Base-by-base conservation (phyloP, 352 stramenopile species). In the Halophytophthora polymorphica region DNA sequence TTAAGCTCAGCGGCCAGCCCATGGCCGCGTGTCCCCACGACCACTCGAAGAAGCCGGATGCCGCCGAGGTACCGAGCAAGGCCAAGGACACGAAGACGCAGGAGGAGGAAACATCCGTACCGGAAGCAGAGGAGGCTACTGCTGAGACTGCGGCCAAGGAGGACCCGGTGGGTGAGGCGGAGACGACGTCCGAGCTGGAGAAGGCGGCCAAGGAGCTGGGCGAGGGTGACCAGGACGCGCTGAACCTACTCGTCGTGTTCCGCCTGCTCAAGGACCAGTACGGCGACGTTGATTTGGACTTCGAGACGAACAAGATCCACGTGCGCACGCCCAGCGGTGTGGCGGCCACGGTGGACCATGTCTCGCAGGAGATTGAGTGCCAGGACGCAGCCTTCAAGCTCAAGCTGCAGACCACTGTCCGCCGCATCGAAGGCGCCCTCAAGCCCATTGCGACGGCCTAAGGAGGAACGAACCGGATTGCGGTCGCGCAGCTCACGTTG, bases 231-330 rank as follows among this genome's bases (percentile, higher is more conserved):
- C 77, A 95, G 59, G 78, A 95, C 33, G 83, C 82, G 8, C 53
- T 95, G 36, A 92, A 95, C 45, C 56, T 96, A 47, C 50, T 96
- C 34, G 78, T 93, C 15, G 69, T 95, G 43, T 95, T 85, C 47
- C 80, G 85, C 2, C 38, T 91, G 49, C 64, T 95, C 6, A 92
- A 93, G 56, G 83, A 95, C 50, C 85, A 95, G 60, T 95, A 86
- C 36, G 85, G 85, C 15, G 77, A 91, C 54, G 85, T 92, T 23
- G 74, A 92, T 17, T 62, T 95, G 50, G 77, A 95, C 46, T 89
- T 93, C 28, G 83, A 90, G 54, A 95, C 85, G 3, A 93, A 95
- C 69, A 86, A 87, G 53, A 95, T 95, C 58, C 77, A 92, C 46
- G 86, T 95, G 14, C 68, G 74, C 41, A 95, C 81, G 43, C 83